Evolutionary conservation across 257 asterid species (phyloP).

Genomic region (Pogostemon cablin): DNA sequence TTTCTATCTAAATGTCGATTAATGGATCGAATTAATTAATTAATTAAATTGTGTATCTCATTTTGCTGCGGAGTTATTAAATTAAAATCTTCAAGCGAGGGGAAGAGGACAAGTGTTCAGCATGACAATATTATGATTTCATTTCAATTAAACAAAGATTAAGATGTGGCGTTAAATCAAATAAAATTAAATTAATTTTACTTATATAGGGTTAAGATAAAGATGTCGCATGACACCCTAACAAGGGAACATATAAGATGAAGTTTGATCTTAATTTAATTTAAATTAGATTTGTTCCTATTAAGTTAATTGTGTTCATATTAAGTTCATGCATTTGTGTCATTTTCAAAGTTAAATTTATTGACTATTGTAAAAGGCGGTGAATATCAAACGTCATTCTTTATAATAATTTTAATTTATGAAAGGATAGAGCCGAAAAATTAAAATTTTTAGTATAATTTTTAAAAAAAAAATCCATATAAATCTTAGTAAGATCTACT

Average conservation of each 20-base stretch:
- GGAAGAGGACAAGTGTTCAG: conserved; percentile 28
- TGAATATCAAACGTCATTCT: neutral
- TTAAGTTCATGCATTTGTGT: conserved; percentile 26
- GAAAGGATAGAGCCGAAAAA: neutral
- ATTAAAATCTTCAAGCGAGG: conserved; percentile 1
- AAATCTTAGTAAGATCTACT: neutral
- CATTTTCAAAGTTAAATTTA: conserved; percentile 21
- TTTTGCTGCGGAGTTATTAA: conserved; percentile 16
- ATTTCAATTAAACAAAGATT: neutral
- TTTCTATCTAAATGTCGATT: conserved; percentile 33
- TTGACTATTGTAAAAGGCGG: neutral
- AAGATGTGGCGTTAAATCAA: neutral
- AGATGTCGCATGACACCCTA: conserved; percentile 31
- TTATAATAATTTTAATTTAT: neutral
- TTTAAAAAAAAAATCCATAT: neutral
- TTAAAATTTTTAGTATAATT: neutral
- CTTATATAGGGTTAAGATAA: neutral
- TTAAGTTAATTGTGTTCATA: neutral
- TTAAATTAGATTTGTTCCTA: conserved; percentile 12
- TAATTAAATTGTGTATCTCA: neutral
- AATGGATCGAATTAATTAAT: neutral
- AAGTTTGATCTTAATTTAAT: conserved; percentile 12
- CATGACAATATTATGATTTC: neutral
- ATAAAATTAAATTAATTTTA: neutral
- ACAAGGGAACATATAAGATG: conserved; percentile 28